Evolutionary conservation across 306 rosid genomes (phyloP).

Genomic region (Mimosa pudica): DNA sequence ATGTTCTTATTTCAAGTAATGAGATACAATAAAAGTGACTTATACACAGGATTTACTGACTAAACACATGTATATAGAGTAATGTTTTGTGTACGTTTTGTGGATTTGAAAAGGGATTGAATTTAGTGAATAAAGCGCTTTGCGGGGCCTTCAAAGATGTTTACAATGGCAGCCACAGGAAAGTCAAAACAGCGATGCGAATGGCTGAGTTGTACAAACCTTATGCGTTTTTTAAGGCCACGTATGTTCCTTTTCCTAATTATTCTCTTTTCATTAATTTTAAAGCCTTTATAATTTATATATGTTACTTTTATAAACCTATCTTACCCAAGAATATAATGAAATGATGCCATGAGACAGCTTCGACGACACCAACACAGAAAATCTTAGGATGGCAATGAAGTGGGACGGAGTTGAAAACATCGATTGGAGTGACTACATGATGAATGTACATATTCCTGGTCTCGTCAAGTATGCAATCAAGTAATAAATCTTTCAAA

Average conservation of each 20-base stretch:
- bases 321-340: neutral
- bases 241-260: conserved; percentile 17
- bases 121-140: conserved; percentile 9
- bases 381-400: conserved; percentile 30
- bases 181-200: neutral
- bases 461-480: conserved; percentile 3
- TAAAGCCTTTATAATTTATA: neutral
- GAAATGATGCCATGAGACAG: conserved; percentile 13
- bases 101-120: conserved; percentile 33
- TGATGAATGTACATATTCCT: conserved; percentile 13
- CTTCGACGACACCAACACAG: conserved; percentile 46
- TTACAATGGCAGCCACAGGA: neutral
- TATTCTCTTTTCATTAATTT: neutral
- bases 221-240: conserved; percentile 34
- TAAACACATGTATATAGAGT: no score
- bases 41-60: no score
- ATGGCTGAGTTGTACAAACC: conserved; percentile 22
- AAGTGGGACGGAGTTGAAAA: neutral
- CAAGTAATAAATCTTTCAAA: neutral
- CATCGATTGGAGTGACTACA: conserved; percentile 16
- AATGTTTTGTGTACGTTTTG: neutral
- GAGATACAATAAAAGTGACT: no score
- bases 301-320: neutral
- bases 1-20: no score
- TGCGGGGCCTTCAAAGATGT: neutral